phyloP scores from a whole-genome alignment of 2,329 filamentous ascomycete species.

The Ceratocystis alfenasii region DNA sequence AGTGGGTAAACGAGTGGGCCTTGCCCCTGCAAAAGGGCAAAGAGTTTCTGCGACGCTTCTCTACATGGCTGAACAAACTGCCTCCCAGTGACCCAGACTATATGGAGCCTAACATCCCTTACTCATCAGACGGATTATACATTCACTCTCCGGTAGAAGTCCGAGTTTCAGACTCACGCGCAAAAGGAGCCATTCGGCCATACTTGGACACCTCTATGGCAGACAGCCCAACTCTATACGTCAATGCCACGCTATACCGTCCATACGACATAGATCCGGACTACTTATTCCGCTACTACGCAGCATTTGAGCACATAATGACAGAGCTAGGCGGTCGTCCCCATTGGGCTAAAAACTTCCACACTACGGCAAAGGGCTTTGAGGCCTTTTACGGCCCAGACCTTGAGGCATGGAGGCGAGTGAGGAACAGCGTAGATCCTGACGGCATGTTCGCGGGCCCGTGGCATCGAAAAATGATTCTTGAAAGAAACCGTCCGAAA shows the following conservation, averaged over 20 bases:
- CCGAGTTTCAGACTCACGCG: constrained; percentile 61
- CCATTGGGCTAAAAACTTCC: constrained; percentile 92
- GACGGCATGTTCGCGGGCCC: constrained; percentile 81
- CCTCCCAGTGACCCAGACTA: constrained; percentile 51
- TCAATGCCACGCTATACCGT: constrained; percentile 82
- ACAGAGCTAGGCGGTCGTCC: constrained; percentile 67
- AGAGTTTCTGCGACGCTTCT: constrained; percentile 71
- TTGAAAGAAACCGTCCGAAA: constrained; percentile 31
- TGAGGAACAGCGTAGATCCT: constrained; percentile 61
- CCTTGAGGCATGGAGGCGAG: constrained; percentile 52
- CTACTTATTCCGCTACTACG: constrained; percentile 65
- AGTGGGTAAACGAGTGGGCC: constrained; percentile 98
- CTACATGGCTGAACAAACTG: constrained; percentile 66
- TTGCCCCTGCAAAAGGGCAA: constrained; percentile 76
- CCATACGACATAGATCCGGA: constrained; percentile 70
- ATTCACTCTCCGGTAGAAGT: constrained; percentile 89
- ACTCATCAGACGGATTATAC: constrained; percentile 65
- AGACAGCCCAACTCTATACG: constrained; percentile 65
- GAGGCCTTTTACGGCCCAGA: constrained; percentile 56
- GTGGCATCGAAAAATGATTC: constrained; percentile 68
- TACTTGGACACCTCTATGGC: constrained; percentile 57
- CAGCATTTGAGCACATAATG: constrained; percentile 87
- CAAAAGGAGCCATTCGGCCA: constrained; percentile 30
- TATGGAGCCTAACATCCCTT: constrained; percentile 59
- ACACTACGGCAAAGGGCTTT: constrained; percentile 48